Evolutionary conservation across 2,329 filamentous ascomycete species (phyloP).

Genomic region (Apiospora hydei): DNA sequence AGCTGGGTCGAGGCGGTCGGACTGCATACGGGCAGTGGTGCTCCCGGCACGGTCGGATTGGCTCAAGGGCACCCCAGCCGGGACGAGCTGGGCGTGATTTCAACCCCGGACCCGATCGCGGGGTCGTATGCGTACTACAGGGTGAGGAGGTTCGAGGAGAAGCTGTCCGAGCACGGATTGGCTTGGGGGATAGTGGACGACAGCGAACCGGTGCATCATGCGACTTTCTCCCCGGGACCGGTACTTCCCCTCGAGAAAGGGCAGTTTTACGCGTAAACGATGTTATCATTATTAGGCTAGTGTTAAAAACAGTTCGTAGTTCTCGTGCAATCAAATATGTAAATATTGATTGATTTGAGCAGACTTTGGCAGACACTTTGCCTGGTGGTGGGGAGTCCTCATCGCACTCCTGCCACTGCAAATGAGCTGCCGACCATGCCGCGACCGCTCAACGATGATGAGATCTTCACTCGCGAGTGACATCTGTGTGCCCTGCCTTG

Average conservation of each 20-base stretch:
- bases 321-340: not conserved
- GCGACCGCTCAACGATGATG: not conserved
- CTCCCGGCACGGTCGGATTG: not conserved
- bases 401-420: not conserved
- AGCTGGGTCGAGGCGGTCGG: constrained; percentile 13
- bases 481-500: not conserved
- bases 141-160: constrained; percentile 14
- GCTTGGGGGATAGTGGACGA: constrained; percentile 10
- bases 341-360: not conserved
- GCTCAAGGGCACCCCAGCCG: not conserved
- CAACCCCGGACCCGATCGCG: not conserved
- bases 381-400: not conserved
- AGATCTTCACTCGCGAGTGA: not conserved
- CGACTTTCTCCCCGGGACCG: constrained; percentile 2
- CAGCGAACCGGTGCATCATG: constrained; percentile 5
- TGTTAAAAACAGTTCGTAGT: not conserved
- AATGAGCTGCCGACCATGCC: not conserved
- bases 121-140: constrained; percentile 5
- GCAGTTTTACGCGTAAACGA: constrained; percentile 5
- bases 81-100: not conserved
- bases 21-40: not conserved
- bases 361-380: not conserved
- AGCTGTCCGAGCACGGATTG: constrained; percentile 2
- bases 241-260: constrained; percentile 7
- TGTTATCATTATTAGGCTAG: not conserved